Evolutionary conservation across 75 land plant species (phyloP).

Genomic region (Pinus tabuliformis): DNA sequence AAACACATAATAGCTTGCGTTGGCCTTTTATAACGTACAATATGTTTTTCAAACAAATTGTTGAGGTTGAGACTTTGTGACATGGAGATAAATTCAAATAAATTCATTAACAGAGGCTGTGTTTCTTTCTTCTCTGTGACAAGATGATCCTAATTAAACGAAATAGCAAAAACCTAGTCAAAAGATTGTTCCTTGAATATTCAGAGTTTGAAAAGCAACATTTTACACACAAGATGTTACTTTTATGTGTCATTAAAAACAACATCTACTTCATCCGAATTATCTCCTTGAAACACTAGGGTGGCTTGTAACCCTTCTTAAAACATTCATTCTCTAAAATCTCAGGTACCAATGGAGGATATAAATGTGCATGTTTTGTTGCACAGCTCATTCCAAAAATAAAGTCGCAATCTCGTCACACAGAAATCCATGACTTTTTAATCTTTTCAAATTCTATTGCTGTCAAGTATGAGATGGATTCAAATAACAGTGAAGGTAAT

Average conservation of each 20-base stretch:
- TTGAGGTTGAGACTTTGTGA: constrained; percentile 91
- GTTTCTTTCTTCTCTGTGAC: constrained; percentile 76
- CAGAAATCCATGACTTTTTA: too few species aligned
- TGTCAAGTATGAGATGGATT: too few species aligned
- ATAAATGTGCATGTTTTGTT: too few species aligned
- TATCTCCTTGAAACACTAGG: constrained; percentile 59
- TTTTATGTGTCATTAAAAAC: constrained; percentile 61
- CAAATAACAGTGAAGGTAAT: too few species aligned
- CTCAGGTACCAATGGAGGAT: constrained; percentile 36
- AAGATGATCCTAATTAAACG: constrained; percentile 36
- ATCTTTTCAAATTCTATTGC: too few species aligned
- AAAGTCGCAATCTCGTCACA: too few species aligned
- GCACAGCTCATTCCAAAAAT: too few species aligned
- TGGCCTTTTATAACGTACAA: neutral
- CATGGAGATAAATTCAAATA: constrained; percentile 87
- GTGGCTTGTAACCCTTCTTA: constrained; percentile 71
- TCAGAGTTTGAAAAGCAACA: too few species aligned
- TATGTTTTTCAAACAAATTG: constrained; percentile 82
- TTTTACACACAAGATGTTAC: constrained; percentile 26
- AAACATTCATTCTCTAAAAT: constrained; percentile 88
- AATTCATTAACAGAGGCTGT: constrained; percentile 80
- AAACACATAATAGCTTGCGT: too few species aligned
- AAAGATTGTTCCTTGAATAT: too few species aligned
- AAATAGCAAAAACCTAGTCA: too few species aligned
- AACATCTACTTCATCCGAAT: constrained; percentile 77